Evolutionary conservation across 495 filamentous ascomycete genomes (phyloP).

Genomic region (Penicillium arizonense): DNA sequence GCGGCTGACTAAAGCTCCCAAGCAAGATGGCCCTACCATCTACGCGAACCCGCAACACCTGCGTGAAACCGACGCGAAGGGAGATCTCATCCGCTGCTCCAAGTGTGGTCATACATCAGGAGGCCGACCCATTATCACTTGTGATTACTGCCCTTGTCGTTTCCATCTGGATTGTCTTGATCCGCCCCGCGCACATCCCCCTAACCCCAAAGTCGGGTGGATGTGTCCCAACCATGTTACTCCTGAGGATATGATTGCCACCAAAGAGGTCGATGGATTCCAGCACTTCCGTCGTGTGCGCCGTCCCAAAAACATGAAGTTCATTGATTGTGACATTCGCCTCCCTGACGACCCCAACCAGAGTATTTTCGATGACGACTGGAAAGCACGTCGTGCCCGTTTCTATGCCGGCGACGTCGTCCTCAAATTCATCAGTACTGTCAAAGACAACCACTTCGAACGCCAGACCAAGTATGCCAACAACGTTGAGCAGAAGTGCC

Average conservation of each 20-base stretch:
- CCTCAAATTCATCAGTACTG: conserved; percentile 20
- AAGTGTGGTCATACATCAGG: conserved; percentile 60
- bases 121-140: conserved; percentile 67
- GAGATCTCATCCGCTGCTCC: conserved; percentile 68
- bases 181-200: conserved; percentile 77
- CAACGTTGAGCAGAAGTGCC: conserved; percentile 5
- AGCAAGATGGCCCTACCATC: conserved; percentile 1
- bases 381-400: conserved; percentile 13
- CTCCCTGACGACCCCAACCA: conserved; percentile 13
- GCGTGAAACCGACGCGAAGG: conserved; percentile 63
- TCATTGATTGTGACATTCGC: conserved; percentile 12
- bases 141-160: conserved; percentile 73
- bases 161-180: conserved; percentile 94
- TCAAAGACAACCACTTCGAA: conserved; percentile 8
- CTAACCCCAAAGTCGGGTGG: conserved; percentile 67
- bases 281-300: conserved; percentile 49
- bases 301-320: conserved; percentile 40
- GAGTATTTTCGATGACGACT: conserved; percentile 20
- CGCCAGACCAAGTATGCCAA: not conserved
- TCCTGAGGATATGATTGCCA: conserved; percentile 44
- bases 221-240: conserved; percentile 86
- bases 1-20: conserved; percentile 30
- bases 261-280: conserved; percentile 49
- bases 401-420: conserved; percentile 17
- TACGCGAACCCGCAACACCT: conserved; percentile 41